Percentiles rank a stretch among this genome's conserved stretches.
These are phyloP conservation scores for Phlyctochytrium planicorne DNA, from an alignment of 192 early-diverging fungal species.

Conservation along the genomic window DNA sequence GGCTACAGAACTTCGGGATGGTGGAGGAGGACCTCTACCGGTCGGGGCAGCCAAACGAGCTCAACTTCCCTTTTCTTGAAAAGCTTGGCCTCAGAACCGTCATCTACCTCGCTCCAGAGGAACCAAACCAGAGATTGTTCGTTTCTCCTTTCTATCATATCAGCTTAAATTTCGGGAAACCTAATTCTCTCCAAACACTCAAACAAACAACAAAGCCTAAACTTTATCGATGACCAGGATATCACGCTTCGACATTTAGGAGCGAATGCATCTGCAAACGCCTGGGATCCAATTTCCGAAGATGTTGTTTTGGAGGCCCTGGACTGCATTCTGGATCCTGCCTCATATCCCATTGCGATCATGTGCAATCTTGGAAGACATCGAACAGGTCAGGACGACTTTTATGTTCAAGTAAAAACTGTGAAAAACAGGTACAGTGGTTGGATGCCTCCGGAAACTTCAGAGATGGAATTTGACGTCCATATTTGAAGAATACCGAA, in stretches of 20 bases:
- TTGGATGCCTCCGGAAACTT: conserved; percentile 95
- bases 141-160: conserved; percentile 16
- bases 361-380: conserved; percentile 99
- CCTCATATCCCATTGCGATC: conserved; percentile 91
- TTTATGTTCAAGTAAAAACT: conserved; percentile 14
- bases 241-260: conserved; percentile 91
- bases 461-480: conserved; percentile 98
- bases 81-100: conserved; percentile 92
- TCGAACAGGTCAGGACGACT: conserved; percentile 80
- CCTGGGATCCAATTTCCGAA: conserved; percentile 98
- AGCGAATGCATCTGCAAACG: conserved; percentile 73
- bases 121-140: conserved; percentile 91
- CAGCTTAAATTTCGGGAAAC: conserved; percentile 10
- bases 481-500: conserved; percentile 97
- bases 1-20: conserved; percentile 96
- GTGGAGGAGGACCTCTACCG: conserved; percentile 96
- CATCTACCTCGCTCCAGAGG: conserved; percentile 94
- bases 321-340: conserved; percentile 80
- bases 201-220: too few species aligned
- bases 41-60: conserved; percentile 93
- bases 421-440: conserved; percentile 76
- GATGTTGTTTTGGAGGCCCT: conserved; percentile 92
- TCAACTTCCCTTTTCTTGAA: conserved; percentile 99
- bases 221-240: conserved; percentile 99
- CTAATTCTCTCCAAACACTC: conserved; percentile 11